A percentile compares a stretch with the other conserved stretches of the same genome.
Conservation (phyloP, 73 alveolate genomes). For the Paramecium sonneborni region DNA sequence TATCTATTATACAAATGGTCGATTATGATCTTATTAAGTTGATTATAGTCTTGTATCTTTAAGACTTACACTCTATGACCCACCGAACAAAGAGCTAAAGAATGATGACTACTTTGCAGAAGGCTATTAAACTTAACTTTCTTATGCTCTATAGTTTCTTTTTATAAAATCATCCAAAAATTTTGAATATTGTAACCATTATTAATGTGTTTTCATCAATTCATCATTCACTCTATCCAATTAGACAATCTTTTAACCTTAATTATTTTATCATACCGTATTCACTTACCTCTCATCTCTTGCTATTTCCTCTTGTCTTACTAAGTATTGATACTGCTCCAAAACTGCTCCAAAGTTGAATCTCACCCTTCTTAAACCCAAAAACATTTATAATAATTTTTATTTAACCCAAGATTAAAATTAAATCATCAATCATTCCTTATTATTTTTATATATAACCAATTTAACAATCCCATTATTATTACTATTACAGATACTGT, state of each 20-base stretch:
- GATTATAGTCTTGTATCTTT: not conserved
- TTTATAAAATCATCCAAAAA: not conserved
- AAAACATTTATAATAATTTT: not conserved
- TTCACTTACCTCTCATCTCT: constrained; percentile 14
- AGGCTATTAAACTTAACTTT: not conserved
- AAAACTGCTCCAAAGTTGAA: not conserved
- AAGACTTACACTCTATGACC: not conserved
- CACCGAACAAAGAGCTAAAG: constrained; percentile 31
- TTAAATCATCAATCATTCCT: not conserved
- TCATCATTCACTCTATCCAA: constrained; percentile 20
- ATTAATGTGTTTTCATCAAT: not conserved
- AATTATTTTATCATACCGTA: not conserved
- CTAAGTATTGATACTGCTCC: not conserved
- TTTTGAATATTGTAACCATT: constrained; percentile 39
- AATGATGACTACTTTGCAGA: not conserved
- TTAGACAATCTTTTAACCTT: not conserved
- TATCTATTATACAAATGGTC: constrained; percentile 14
- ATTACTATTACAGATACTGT: not conserved
- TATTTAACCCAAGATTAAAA: not conserved
- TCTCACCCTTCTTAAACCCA: not conserved
- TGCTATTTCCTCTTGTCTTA: not conserved
- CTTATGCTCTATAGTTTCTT: not conserved
- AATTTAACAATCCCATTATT: not conserved
- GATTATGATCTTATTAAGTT: not conserved
- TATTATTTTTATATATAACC: not conserved